Percentiles rank a stretch among this genome's conserved stretches.
Conservation (phyloP, 2,329 filamentous ascomycete species). For the Laburnicola sp. region DNA sequence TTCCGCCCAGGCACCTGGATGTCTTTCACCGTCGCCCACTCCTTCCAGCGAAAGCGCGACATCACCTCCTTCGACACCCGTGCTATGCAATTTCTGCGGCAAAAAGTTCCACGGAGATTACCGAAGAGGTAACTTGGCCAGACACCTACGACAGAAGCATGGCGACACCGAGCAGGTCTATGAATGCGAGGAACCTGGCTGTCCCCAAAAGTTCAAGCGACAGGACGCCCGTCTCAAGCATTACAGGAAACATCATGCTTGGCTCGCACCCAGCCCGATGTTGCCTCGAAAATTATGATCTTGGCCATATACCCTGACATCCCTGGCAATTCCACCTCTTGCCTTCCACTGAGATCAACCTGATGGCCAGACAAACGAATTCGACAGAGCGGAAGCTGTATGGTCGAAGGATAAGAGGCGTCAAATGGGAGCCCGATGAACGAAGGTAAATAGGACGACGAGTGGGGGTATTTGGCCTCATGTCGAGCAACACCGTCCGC, state of each 20-base stretch:
- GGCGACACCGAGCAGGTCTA: neutral
- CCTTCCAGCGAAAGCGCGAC: conserved; percentile 1
- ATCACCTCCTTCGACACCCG: neutral
- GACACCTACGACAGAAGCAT: conserved; percentile 15
- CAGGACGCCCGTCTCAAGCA: conserved; percentile 21
- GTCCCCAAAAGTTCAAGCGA: conserved; percentile 11
- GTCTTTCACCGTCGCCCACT: too few species aligned
- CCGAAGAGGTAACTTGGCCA: conserved; percentile 14
- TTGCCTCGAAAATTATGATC: neutral
- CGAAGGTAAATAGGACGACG: too few species aligned
- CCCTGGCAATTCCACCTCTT: neutral
- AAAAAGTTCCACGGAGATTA: conserved; percentile 7
- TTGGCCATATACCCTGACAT: neutral
- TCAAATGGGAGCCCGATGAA: too few species aligned
- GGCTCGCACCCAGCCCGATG: neutral
- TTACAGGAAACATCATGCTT: conserved; percentile 12
- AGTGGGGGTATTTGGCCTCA: too few species aligned
- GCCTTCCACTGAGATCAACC: neutral
- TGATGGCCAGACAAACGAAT: too few species aligned
- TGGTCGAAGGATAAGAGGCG: too few species aligned
- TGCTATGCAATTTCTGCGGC: neutral
- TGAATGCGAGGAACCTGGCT: conserved; percentile 11
- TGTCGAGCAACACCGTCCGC: too few species aligned
- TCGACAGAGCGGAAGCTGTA: too few species aligned
- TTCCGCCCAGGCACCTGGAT: too few species aligned